Evolutionary conservation across 2,329 filamentous ascomycete species (phyloP).

Genomic region (Cryphonectria japonica): DNA sequence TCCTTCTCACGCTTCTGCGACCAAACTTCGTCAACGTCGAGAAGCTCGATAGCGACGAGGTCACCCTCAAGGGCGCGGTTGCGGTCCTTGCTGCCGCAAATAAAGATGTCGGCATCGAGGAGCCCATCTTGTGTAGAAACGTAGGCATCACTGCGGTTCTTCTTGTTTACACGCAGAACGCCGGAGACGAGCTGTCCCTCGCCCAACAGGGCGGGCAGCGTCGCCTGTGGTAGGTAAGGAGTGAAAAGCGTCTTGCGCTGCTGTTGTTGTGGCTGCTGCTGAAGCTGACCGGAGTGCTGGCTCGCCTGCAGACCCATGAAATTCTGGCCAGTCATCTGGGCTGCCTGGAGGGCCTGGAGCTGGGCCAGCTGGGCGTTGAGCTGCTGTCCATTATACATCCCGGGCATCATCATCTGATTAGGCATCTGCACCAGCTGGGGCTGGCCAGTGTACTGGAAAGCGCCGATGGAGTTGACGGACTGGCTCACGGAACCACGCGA

Average conservation of each 20-base stretch:
- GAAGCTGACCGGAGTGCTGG: constrained; percentile 72
- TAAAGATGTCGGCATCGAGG: constrained; percentile 97
- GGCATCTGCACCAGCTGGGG: constrained; percentile 86
- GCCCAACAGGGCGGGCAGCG: constrained; percentile 83
- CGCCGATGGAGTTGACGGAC: constrained; percentile 80
- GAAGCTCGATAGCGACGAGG: constrained; percentile 90
- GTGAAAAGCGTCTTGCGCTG: constrained; percentile 98
- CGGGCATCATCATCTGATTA: constrained; percentile 76
- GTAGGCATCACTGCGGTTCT: constrained; percentile 98
- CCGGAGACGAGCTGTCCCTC: constrained; percentile 95
- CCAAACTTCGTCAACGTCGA: constrained; percentile 99
- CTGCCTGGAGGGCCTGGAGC: constrained; percentile 88
- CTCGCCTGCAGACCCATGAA: constrained; percentile 70
- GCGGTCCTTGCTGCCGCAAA: constrained; percentile 97
- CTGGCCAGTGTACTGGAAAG: constrained; percentile 88
- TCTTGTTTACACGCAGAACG: constrained; percentile 98
- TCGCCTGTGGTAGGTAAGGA: constrained; percentile 94
- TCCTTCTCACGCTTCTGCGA: constrained; percentile 98
- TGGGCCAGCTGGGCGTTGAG: constrained; percentile 88
- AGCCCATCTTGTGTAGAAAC: constrained; percentile 87
- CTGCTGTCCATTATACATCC: constrained; percentile 83
- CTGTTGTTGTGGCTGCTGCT: constrained; percentile 77
- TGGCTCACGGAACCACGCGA: constrained; percentile 80
- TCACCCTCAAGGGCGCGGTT: constrained; percentile 97
- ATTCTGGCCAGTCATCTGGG: constrained; percentile 78